phyloP scores from a whole-genome alignment of 2,329 filamentous ascomycete genomes.

The Fusarium sp. region DNA sequence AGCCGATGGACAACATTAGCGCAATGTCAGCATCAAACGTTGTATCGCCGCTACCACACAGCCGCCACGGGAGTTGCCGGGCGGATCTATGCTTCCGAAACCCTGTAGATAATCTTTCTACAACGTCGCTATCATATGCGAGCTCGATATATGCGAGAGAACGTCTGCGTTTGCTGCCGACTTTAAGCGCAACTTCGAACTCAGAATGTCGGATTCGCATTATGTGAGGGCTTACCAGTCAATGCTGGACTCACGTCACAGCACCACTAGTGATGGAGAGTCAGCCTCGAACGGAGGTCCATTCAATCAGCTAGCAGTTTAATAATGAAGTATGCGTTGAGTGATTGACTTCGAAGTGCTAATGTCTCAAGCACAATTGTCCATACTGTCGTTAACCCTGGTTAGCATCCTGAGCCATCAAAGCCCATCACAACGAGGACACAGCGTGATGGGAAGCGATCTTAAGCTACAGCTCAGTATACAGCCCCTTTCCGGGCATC shows the following conservation, averaged over 20 bases:
- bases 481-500: too few relatives aligned
- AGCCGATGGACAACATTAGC: not conserved
- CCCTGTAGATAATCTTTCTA: not conserved
- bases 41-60: not conserved
- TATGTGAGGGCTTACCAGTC: not conserved
- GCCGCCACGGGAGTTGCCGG: not conserved
- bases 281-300: not conserved
- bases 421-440: not conserved
- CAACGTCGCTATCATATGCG: not conserved
- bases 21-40: not conserved
- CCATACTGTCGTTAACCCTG: not conserved
- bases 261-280: not conserved
- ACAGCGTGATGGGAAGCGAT: too few relatives aligned
- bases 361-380: not conserved
- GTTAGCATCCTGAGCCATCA: not conserved
- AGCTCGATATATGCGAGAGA: not conserved
- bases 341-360: not conserved
- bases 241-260: not conserved
- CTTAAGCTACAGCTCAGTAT: too few relatives aligned
- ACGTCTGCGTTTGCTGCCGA: too few relatives aligned
- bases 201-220: not conserved
- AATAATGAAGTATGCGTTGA: accelerated
- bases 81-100: not conserved
- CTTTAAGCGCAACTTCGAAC: not conserved
- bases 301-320: not conserved